Base-by-base conservation (phyloP, 257 asterid genomes). In the Haberlea rhodopensis region DNA sequence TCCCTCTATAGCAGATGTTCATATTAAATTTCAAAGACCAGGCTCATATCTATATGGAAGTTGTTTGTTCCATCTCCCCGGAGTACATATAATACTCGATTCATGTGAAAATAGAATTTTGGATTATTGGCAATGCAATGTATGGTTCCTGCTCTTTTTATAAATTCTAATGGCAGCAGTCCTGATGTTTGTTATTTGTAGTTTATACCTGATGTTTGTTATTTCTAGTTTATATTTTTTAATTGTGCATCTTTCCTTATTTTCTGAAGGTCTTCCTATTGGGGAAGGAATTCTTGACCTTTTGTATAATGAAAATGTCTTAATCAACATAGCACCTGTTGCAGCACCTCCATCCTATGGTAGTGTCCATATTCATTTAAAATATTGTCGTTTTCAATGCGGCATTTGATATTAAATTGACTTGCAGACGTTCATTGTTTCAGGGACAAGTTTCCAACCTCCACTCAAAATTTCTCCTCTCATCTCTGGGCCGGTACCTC, bases 331-430 rank as follows among this genome's bases (percentile, higher is more conserved):
- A 54, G 74, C 86, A 37, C 86, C 86, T 49, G 22, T 68, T 53
- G 75, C 89, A 52, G 59, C 72, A 54, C 71, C 76, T 68, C 84
- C 61, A 53, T 79, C 79, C 62, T 71, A 71, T 61, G 87, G 90
- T 86, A 73, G 26, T 69, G 56, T 64, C 43, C 52, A 13, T 7
- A 27, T 62, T 32, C 53, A 60, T 53, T n/a, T n/a, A n/a, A 28
- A 18, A 62, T 56, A 23, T 20, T n/a, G 15, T 18, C 43, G 19
- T n/a, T 18, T 27, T 58, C 19, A 46, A 8, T 24, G 15, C 26
- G 27, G 16, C 26, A 19, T 48, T 62, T 32, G 57, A 45, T 56
- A 68, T 57, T 49, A 60, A 66, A 52, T 73, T 25, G 51, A 40
- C 51, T 57, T 28, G 51, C 31, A 65, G 16, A 53, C 59, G 43